phyloP scores from a whole-genome alignment of 768 basidiomycete genomes.

The Coprinopsis marcescibilis region DNA sequence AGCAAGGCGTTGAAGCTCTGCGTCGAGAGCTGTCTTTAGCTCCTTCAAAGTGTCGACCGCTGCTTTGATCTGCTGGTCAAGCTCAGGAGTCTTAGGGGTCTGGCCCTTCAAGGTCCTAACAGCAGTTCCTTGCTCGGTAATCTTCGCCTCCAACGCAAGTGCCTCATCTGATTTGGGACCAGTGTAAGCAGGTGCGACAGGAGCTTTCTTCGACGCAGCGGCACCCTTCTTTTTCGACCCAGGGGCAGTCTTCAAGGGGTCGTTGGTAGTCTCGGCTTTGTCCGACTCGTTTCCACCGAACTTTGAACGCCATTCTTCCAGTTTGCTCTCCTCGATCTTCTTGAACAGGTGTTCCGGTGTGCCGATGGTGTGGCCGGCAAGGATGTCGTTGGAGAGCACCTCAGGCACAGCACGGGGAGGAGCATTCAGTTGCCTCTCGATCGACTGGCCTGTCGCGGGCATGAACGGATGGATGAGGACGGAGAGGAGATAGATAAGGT shows the following conservation, averaged over 20 bases:
- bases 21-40: constrained; percentile 54
- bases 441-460: constrained; percentile 80
- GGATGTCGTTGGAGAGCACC: constrained; percentile 71
- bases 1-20: constrained; percentile 7
- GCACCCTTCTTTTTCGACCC: constrained; percentile 54
- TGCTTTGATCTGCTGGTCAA: constrained; percentile 54
- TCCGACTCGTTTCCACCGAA: constrained; percentile 64
- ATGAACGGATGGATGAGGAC: constrained; percentile 92
- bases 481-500: constrained; percentile 88
- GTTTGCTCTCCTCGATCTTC: constrained; percentile 88
- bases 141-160: constrained; percentile 64
- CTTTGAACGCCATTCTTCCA: constrained; percentile 70
- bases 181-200: constrained; percentile 33
- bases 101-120: constrained; percentile 70
- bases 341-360: constrained; percentile 89
- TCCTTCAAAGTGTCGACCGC: constrained; percentile 62
- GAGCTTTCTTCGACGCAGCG: constrained; percentile 41
- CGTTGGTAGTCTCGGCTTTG: constrained; percentile 30
- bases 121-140: constrained; percentile 68
- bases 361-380: constrained; percentile 81
- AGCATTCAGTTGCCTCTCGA: constrained; percentile 84
- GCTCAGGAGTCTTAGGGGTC: constrained; percentile 49
- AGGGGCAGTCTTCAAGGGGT: constrained; percentile 38
- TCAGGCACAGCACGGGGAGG: constrained; percentile 77
- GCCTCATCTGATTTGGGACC: constrained; percentile 71